Evolutionary conservation across 345 rosid species (phyloP), one percentile per base, ranked within the genome.

Genomic region (Euphorbia pulcherrima): DNA sequence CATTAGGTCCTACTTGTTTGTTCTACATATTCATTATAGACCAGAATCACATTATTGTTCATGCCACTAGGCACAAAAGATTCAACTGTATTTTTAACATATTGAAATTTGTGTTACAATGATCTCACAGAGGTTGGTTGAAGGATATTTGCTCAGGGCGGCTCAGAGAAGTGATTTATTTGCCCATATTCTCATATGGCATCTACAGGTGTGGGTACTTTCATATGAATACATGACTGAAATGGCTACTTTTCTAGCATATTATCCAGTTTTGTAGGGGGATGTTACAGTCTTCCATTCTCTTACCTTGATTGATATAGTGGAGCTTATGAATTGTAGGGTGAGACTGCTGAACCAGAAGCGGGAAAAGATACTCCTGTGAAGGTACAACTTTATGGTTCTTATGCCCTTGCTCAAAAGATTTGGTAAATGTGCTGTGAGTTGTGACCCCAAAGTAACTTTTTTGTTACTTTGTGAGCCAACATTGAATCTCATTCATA

Each of bases 161-260:
- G 78, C 99, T 74, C 96, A 95, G 72, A 83, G 93, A 80, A 95
- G 97, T 76, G 97, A 95, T 74, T 79, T 95, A 80, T 95, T 95
- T 75, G 92, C 97, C 65, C 99, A 95, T 77, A 95, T 92, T 80
- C 80, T 95, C 74, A 92, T 95, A 77, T 95, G 99, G 99, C 93
- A 88, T 85, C 77, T 95, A 66, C 97, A 92, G 94, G 99, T 95
- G 63, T 44, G 78, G 57, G 58, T 68, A 53, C 12, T 40, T 53
- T 60, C 68, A 21, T 76, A 52, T 64, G 41, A 40, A 48, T 57
- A 48, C 24, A 2, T 27, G 67, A 73, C 58, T 65, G 44, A 67
- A 72, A 51, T 55, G 56, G 50, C 37, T 75, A 56, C 29, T 56
- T 41, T 41, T 24, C 44, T 65, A 37, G 68, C 54, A 57, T 68